These are phyloP conservation scores for Paraconiothyrium sp. DNA, from an alignment of 2,329 filamentous ascomycete species.

Conservation along the genomic window DNA sequence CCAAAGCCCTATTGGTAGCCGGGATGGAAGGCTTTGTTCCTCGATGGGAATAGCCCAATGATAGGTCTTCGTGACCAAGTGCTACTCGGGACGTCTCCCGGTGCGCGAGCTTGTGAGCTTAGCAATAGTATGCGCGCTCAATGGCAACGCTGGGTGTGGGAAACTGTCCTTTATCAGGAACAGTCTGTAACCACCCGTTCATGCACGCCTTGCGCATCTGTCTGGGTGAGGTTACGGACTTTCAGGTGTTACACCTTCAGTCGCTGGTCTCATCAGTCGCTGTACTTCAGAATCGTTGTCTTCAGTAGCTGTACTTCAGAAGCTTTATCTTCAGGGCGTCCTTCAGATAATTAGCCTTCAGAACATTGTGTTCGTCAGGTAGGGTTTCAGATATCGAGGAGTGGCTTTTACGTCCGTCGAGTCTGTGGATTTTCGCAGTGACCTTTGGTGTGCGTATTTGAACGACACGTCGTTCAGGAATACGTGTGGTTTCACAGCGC, in stretches of 20 bases:
- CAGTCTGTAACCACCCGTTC: no score
- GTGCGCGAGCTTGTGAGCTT: neutral
- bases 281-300: no score
- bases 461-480: neutral
- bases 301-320: no score
- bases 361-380: no score
- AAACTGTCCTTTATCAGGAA: neutral
- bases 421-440: neutral
- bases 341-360: no score
- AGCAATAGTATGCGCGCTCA: neutral
- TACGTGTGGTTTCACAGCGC: neutral
- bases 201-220: neutral
- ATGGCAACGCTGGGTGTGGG: neutral
- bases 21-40: neutral
- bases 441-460: neutral
- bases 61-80: neutral
- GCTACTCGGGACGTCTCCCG: slow-evolving; percentile 8
- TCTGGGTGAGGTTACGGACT: neutral
- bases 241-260: no score
- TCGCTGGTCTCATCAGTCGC: no score
- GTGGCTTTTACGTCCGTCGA: neutral
- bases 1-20: neutral
- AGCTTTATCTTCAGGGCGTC: no score
- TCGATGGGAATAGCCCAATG: neutral
- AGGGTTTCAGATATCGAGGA: no score